Conservation (phyloP, 768 basidiomycete species). For the Lactifluus pinguis region DNA sequence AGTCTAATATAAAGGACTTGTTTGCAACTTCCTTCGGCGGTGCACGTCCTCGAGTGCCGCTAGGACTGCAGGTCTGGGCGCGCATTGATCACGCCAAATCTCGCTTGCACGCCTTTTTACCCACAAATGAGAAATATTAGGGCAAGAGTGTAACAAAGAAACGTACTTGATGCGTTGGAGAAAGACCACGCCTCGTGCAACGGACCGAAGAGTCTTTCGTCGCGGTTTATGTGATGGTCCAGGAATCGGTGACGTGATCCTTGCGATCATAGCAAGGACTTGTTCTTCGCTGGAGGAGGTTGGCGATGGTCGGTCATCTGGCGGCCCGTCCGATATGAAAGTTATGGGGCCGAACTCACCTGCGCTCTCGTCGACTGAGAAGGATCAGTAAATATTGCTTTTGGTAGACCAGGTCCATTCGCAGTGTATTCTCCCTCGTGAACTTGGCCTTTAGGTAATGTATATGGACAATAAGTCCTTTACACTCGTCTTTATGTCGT, state of each 20-base stretch:
- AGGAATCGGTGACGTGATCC: constrained; percentile 56
- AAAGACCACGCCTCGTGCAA: constrained; percentile 54
- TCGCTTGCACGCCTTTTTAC: constrained; percentile 47
- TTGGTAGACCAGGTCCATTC: constrained; percentile 72
- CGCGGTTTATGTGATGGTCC: constrained; percentile 32
- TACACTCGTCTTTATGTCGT: constrained; percentile 81
- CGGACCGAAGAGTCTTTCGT: constrained; percentile 45
- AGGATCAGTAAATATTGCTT: constrained; percentile 79
- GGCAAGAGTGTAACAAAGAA: neutral
- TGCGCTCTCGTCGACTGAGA: constrained; percentile 60
- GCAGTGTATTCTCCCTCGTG: constrained; percentile 73
- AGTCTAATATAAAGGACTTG: neutral
- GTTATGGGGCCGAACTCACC: constrained; percentile 33
- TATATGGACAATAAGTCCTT: constrained; percentile 85
- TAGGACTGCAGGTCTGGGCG: constrained; percentile 50
- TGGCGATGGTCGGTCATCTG: neutral
- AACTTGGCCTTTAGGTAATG: constrained; percentile 88
- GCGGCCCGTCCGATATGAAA: too few relatives aligned
- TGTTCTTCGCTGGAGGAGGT: constrained; percentile 50
- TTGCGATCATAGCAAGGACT: constrained; percentile 67
- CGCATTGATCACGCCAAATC: constrained; percentile 53
- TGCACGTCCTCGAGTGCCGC: constrained; percentile 68
- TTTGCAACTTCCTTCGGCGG: constrained; percentile 18
- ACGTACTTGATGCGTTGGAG: constrained; percentile 53
- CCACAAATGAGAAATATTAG: constrained; percentile 9